Evolutionary conservation across 345 rosid genomes (phyloP), one percentile per base, ranked within the genome.

Genomic region (Eucalyptus shirleyi): DNA sequence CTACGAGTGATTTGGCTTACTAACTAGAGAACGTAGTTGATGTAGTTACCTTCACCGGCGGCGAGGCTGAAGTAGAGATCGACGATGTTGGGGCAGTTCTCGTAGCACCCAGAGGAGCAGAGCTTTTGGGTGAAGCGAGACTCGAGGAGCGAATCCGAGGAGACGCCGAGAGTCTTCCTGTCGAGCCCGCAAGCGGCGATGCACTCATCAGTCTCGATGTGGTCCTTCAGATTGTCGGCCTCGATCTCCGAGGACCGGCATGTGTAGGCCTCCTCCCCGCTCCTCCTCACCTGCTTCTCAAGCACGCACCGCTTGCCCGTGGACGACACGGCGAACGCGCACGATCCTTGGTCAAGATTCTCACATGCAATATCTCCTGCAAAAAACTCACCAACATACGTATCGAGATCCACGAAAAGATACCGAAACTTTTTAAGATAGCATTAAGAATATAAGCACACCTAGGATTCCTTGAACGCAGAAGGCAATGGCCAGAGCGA

Each of bases 41-140:
- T 7, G 53, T 1, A 18, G 6, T 55, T 93, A 97, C 99, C 99
- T 97, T 97, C 99, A 8, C 96, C 98, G 28, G 98, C 98, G 6
- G 99, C 99, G 18, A 97, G 98, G 65, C 95, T 97, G 94, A 95
- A 97, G 94, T 92, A 96, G 53, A 97, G 98, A 90, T 97, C 99
- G 53, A 96, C 93, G 42, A 96, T 87, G 93, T 96, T 96, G 92
- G 97, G 95, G 91, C 99, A 97, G 88, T 90, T 89, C 30, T 93
- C 92, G 89, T 96, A 95, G 95, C 99, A 97, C 37, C 93, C 93
- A 87, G 93, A 88, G 53, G 98, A 96, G 93, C 99, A 97, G 42
- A 97, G 98, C 59, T 94, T 94, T 7, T 93, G 91, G 0, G 96
- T 94, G 94, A 95, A 96, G 93, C 82, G 86, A 45, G 96, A 88